Percentiles rank a stretch among this genome's conserved stretches.
Conservation (phyloP, 164 flowering plant species). For the Nymphaea thermarum region DNA sequence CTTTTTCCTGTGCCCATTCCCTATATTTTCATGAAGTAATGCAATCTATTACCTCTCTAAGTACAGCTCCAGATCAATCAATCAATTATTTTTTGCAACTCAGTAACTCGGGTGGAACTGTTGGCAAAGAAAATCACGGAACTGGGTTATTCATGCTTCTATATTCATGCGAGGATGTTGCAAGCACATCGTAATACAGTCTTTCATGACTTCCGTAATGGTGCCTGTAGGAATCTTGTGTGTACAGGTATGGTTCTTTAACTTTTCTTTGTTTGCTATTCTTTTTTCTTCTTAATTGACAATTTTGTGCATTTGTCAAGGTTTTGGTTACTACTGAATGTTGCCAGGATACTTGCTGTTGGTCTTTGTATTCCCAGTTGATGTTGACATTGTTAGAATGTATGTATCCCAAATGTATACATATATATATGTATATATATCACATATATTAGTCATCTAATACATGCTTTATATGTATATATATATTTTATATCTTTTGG, state of each 20-base stretch:
- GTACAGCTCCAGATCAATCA: constrained; percentile 97
- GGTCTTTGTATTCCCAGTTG: too few relatives aligned
- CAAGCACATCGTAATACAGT: constrained; percentile 98
- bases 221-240: constrained; percentile 99
- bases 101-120: constrained; percentile 92
- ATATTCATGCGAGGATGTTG: constrained; percentile 98
- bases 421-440: too few relatives aligned
- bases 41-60: not conserved
- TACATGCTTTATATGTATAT: too few relatives aligned
- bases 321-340: too few relatives aligned
- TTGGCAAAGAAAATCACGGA: constrained; percentile 98
- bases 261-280: too few relatives aligned
- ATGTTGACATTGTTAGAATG: too few relatives aligned
- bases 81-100: constrained; percentile 96
- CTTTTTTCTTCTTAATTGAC: too few relatives aligned
- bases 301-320: too few relatives aligned
- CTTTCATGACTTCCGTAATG: constrained; percentile 97
- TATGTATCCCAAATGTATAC: too few relatives aligned
- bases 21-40: not conserved
- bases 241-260: constrained; percentile 61
- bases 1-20: not conserved
- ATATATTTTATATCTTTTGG: too few relatives aligned
- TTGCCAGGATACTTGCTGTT: too few relatives aligned
- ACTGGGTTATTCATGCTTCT: constrained; percentile 97
- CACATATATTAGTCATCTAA: too few relatives aligned